Base-by-base conservation (phyloP, 176 grass and related monocot species). In the Aechmea fasciata region DNA sequence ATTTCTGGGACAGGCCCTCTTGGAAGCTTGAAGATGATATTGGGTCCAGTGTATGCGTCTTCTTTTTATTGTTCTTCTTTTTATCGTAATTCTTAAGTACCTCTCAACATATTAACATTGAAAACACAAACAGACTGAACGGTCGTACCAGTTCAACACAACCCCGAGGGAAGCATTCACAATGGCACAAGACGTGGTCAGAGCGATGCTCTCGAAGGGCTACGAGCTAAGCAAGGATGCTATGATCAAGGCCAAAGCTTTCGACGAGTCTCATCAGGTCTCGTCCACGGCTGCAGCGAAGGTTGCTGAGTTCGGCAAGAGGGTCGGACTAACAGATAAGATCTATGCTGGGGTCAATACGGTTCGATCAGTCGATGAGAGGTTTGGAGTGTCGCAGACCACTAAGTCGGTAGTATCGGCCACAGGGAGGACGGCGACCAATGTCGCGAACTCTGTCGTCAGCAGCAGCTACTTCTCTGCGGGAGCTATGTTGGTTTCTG, bases 381-480 rank as follows among this genome's bases (percentile, higher is more conserved):
- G 83, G 9, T 93, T 93, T 76, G 74, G 50, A 1, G 82, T 99
- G 33, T 80, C 65, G 0, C 77, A 83, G 71, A 85, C 94, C 1
- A 99, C 87, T 29, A 99, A 76, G 73, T 80, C 89, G 0, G 89
- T 99, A 11, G 82, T 79, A 2, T 79, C 74, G 10, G 82, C 78
- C 10, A 93, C 94, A 0, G 69, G 87, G 52, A 87, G 79, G 85
- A 87, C 89, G 3, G 87, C 94, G 18, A 69, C 22, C 14, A 90
- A 77, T 55, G 82, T 86, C 52, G 57, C 66, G 10, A 88, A 87
- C 73, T 29, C 71, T 64, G 83, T 99, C 22, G 82, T 99, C 13
- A 93, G 48, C 70, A 99, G 94, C 80, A 93, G 89, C 79, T 99
- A 99, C 61, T 99, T 90, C 77, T 90, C 87, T 51, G 84, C 87